A percentile compares a stretch with the other conserved stretches of the same genome.
These are phyloP conservation scores for Botrytis medusae DNA, from an alignment of 2,329 filamentous ascomycete genomes.

Conservation along the genomic window DNA sequence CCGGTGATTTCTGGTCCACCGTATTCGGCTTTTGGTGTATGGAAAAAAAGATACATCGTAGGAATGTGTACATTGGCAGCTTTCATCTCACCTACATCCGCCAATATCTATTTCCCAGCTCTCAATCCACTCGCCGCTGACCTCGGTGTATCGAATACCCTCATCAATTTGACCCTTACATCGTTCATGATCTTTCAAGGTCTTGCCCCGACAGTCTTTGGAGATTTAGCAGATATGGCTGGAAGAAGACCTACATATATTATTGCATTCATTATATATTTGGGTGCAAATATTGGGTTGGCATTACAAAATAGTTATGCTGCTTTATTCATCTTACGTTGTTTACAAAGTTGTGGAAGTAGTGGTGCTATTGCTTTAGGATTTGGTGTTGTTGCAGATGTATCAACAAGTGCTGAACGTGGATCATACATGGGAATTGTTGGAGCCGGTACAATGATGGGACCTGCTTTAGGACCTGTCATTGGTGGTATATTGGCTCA, in stretches of 20 bases:
- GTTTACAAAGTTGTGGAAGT: constrained; percentile 57
- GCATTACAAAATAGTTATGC: constrained; percentile 53
- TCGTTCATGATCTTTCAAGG: constrained; percentile 55
- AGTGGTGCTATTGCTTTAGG: constrained; percentile 65
- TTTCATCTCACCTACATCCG: constrained; percentile 38
- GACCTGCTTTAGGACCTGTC: constrained; percentile 50
- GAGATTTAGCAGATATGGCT: constrained; percentile 55
- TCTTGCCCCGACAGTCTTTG: constrained; percentile 57
- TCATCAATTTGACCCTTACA: constrained; percentile 39
- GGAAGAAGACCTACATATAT: constrained; percentile 58
- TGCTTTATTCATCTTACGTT: constrained; percentile 55
- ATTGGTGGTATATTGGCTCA: constrained; percentile 51
- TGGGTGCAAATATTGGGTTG: constrained; percentile 56
- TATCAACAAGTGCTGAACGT: constrained; percentile 66
- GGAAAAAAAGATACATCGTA: constrained; percentile 52
- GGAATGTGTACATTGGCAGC: constrained; percentile 51
- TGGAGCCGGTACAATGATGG: constrained; percentile 53
- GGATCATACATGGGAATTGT: constrained; percentile 72
- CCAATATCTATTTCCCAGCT: constrained; percentile 40
- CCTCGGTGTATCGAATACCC: constrained; percentile 36
- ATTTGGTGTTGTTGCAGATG: constrained; percentile 70
- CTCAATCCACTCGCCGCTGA: constrained; percentile 38
- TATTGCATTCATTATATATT: constrained; percentile 55
- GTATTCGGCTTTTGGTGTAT: constrained; percentile 38
- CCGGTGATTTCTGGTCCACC: constrained; percentile 35